These are phyloP conservation scores for Abrus pulchellus DNA, from an alignment of 306 rosid genomes.

Conservation along the genomic window DNA sequence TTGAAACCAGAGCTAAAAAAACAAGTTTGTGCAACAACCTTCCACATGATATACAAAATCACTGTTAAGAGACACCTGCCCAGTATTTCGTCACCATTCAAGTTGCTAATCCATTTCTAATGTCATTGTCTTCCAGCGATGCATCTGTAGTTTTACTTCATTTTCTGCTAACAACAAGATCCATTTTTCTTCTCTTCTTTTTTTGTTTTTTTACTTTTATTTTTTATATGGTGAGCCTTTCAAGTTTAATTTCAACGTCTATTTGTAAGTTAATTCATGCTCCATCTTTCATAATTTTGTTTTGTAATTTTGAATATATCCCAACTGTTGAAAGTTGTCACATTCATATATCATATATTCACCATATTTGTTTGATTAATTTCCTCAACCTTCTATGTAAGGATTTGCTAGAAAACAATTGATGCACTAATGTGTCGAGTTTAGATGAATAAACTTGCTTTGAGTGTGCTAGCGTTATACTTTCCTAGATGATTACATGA, in stretches of 20 bases:
- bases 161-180: not conserved
- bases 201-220: not conserved
- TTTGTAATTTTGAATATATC: not conserved
- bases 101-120: not conserved
- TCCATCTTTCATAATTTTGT: not conserved
- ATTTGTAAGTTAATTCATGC: too few relatives aligned
- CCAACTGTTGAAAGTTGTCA: not conserved
- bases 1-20: not conserved
- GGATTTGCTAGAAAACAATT: too few relatives aligned
- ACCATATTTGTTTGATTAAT: not conserved
- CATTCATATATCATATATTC: not conserved
- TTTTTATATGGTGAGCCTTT: not conserved
- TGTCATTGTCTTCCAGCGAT: not conserved
- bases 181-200: not conserved
- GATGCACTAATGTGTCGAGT: too few relatives aligned
- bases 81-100: not conserved
- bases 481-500: too few relatives aligned
- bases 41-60: slow-evolving; percentile 7
- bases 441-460: too few relatives aligned
- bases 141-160: not conserved
- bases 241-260: too few relatives aligned
- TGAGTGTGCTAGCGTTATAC: too few relatives aligned
- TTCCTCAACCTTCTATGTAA: not conserved
- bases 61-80: not conserved
- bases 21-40: not conserved